Base-by-base conservation (phyloP, 495 filamentous ascomycete genomes). In the Astrothelium macrocarpum region DNA sequence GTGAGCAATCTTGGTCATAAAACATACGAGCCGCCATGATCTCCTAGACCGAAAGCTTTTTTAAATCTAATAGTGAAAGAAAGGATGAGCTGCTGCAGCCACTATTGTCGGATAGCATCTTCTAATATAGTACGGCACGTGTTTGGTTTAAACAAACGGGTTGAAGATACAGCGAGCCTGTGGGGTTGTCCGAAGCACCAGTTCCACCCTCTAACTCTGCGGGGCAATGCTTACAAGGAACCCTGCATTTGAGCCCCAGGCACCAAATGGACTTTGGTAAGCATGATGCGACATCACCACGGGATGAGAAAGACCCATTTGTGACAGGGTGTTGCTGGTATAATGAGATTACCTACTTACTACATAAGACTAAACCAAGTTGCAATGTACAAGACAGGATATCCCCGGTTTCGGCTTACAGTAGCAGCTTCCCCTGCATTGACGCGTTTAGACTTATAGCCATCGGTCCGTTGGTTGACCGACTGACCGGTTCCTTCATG, bases 1-100 rank as follows among this genome's bases (percentile, higher is more conserved):
- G 45, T 23, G 63, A 61, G 32, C 65, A 67, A 34, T 67, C 65
- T 5, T 59, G 49, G 56, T 67, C 65, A 36, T 67, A 67, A 34
- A 65, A 67, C 53, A 66, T 31, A 14, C 61, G 46, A 31, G 65
- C 53, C 3, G 61, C 18, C 65, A 66, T 66, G 49, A 29, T 56
- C 16, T 12, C 25, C 29, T 29, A 56, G 49, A 26, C 9, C 12
- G 29, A 28, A 20, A 25, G 9, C 9, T 56, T 16, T 56, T 20
- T 26, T 14, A 5, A 14, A 39, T n/a, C n/a, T n/a, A n/a, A n/a
- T n/a, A n/a, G 45, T 49, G 5, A 5, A 49, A 12, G 36, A 42
- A 42, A 49, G 10, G 12, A 49, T n/a, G 34, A 14, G 14, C 34
- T 14, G 34, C 34, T 39, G 14, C 34, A 39, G 5, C 34, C 14